A percentile compares a stretch with the other conserved stretches of the same genome.
These are phyloP conservation scores for Pugionium cornutum DNA, from an alignment of 345 rosid genomes.

Conservation along the genomic window DNA sequence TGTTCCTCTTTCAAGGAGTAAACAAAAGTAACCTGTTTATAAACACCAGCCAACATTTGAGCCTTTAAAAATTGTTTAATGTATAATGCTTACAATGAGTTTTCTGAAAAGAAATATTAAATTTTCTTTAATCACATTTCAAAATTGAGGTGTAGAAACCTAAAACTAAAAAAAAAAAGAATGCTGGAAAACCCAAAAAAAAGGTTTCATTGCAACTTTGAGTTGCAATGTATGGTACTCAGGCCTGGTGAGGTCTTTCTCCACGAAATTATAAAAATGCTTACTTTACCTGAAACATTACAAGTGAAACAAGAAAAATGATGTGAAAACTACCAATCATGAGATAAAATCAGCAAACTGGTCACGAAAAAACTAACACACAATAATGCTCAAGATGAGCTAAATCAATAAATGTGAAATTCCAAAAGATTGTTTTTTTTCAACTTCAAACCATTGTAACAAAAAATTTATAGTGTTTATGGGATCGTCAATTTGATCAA, in stretches of 20 bases:
- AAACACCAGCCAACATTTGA: neutral
- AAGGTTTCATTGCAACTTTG: too few species aligned
- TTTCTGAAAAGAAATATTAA: neutral
- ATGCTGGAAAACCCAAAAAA: neutral
- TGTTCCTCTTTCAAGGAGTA: neutral
- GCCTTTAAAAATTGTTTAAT: neutral
- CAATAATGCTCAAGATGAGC: conserved; percentile 14
- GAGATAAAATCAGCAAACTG: conserved; percentile 11
- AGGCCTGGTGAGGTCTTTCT: conserved; percentile 3
- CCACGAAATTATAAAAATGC: conserved; percentile 15
- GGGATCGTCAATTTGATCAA: neutral
- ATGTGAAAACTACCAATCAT: conserved; percentile 6
- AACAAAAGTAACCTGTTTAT: neutral
- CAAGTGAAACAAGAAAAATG: conserved; percentile 11
- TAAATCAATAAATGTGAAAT: neutral
- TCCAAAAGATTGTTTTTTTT: neutral
- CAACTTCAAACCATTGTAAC: neutral
- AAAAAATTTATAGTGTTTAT: conserved; percentile 1
- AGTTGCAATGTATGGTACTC: neutral
- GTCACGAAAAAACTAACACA: neutral
- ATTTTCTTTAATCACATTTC: conserved; percentile 8
- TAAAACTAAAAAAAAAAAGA: neutral
- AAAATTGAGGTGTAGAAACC: conserved; percentile 10
- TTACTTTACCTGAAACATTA: conserved; percentile 35
- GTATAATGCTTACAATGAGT: conserved; percentile 14